Percentiles rank a stretch among this genome's conserved stretches.
Conservation (phyloP, 192 early-diverging fungal species). For the Entomortierella lignicola region DNA sequence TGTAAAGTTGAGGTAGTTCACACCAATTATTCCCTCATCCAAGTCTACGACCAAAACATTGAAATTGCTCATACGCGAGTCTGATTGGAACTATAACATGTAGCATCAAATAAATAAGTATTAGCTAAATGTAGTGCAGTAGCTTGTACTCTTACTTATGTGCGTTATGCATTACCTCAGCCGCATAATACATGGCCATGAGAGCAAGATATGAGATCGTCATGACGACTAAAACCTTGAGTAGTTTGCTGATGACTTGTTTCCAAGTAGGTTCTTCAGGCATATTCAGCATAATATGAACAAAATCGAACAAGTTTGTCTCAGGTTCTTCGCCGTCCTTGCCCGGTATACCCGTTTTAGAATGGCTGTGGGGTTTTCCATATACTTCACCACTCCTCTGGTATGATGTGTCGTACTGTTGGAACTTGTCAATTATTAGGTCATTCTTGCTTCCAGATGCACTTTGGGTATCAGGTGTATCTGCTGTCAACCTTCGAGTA, state of each 20-base stretch:
- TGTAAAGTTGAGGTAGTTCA: slow-evolving; percentile 28
- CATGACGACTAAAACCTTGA: slow-evolving; percentile 43
- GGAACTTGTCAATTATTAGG: not conserved
- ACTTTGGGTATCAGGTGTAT: not conserved
- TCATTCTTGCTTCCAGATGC: slow-evolving; percentile 26
- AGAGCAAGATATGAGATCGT: slow-evolving; percentile 31
- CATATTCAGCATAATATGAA: slow-evolving; percentile 44
- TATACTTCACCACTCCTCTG: not conserved
- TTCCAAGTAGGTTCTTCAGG: slow-evolving; percentile 29
- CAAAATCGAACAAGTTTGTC: slow-evolving; percentile 48
- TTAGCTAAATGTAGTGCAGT: too few relatives aligned
- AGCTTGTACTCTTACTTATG: too few relatives aligned
- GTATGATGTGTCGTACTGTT: not conserved
- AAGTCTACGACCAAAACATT: slow-evolving; percentile 38
- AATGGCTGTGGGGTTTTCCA: not conserved
- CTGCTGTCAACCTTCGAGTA: not conserved
- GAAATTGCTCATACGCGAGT: slow-evolving; percentile 22
- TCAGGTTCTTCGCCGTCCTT: slow-evolving; percentile 46
- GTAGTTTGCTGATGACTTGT: slow-evolving; percentile 23
- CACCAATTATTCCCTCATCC: slow-evolving; percentile 34
- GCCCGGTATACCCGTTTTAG: slow-evolving; percentile 39
- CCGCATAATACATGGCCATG: slow-evolving; percentile 46
- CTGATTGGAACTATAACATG: slow-evolving; percentile 37
- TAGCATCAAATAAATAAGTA: too few relatives aligned
- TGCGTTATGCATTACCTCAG: slow-evolving; percentile 20